Base-by-base conservation (phyloP, 257 asterid genomes). In the Nicotiana undulata region DNA sequence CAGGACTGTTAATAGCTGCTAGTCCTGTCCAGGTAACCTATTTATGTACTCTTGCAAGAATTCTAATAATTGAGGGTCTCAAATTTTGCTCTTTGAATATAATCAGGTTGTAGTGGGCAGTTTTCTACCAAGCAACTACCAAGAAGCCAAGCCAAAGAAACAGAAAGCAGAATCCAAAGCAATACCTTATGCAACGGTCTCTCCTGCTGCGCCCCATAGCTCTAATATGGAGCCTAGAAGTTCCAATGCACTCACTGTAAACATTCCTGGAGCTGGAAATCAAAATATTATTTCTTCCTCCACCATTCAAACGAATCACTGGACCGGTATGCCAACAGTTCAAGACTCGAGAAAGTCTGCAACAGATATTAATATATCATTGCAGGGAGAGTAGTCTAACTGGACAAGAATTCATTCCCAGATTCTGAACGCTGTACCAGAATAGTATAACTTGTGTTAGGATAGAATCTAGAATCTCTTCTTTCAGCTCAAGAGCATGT, bases 1-100 rank as follows among this genome's bases (percentile, higher is more conserved):
- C 95, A 32, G 98, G 98, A 40, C 81, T 89, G 52, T 87, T 94
- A 26, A 81, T 87, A 31, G 98, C 97, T 13, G 98, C 98, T 81
- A 86, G 86, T 79, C 92, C 92, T 32, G 94, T 93, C 32, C 92
- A 90, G 96, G 98, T 92, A 83, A 20, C 20, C 18, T 46, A 46
- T 72, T 46, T 72, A 40, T 40, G 49, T 40, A 5, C 78, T 20
- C 10, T 12, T 40, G 10, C 56, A 20, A 34, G 76, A 34, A 18
- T 34, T n/a, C 76, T 44, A 68, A 20, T 53, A 1, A 56, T 17
- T 60, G 55, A 13, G 18, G 4, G 32, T 44, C 37, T 70, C 8
- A 70, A 72, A 15, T 16, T 70, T 70, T 40, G 72, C 17, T 70
- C 12, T 63, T 44, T 80, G 51, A 79, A 63, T 66, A 51, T 72